Evolutionary conservation across 768 basidiomycete species (phyloP), one percentile per base, ranked within the genome.

Genomic region (Phylloporus sp.): DNA sequence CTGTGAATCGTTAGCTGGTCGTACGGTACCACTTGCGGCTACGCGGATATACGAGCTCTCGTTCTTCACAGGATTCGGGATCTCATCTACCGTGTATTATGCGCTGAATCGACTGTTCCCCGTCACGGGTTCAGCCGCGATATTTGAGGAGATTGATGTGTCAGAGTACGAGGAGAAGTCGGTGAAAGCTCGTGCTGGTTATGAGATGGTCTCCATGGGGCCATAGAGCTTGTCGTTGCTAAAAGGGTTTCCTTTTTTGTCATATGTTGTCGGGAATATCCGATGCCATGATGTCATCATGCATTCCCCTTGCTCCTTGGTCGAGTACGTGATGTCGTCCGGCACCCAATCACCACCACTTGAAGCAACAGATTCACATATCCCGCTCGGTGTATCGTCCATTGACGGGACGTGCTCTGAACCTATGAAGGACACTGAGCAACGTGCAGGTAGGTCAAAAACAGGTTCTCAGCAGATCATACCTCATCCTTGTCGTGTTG

Each of bases 31-130:
- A 6, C 61, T 85, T 23, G 80, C 78, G 5, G 88, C 88, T 2
- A 87, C 81, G n/a, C 76, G 80, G 48, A 79, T 88, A 57, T 89
- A 86, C 67, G 72, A 84, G 47, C 77, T 91, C 73, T 82, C 86
- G 12, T 93, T 91, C 77, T 87, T 91, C 70, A 86, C 86, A n/a
- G 90, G 90, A 26, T 86, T 90, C 57, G 81, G 80, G 27, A 77
- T 84, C 38, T 86, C 88, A 2, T 73, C 79, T 9, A 44, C 86
- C 52, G 63, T 86, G 39, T 93, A 92, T 68, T 79, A 72, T 61
- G 26, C 68, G 36, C 74, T 85, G 40, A 87, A 83, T 70, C 59
- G 67, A 47, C n/a, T 76, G 20, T 88, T 78, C 69, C 87, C 89
- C 3, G 77, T 80, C 3, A 74, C 72, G 10, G 85, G 83, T 20